These are phyloP conservation scores for Metschnikowia anglica DNA, from an alignment of 805 yeast species.

Conservation along the genomic window DNA sequence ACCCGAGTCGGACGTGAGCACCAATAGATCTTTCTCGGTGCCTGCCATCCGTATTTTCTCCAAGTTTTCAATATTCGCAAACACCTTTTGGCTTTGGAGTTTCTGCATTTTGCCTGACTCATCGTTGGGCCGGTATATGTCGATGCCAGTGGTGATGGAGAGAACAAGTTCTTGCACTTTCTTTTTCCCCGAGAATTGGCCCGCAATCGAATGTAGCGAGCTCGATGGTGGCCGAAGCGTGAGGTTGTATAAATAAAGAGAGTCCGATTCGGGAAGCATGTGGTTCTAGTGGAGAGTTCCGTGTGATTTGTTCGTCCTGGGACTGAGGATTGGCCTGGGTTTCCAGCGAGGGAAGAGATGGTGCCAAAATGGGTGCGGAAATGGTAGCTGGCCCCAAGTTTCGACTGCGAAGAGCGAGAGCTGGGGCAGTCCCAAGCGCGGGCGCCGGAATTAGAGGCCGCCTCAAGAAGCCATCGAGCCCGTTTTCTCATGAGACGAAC, in stretches of 20 bases:
- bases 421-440: too few species aligned
- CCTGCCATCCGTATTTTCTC: slow-evolving; percentile 54
- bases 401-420: too few species aligned
- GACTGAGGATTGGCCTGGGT: too few species aligned
- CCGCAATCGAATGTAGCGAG: slow-evolving; percentile 56
- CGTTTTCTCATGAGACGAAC: too few species aligned
- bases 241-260: slow-evolving; percentile 59
- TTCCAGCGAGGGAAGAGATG: background rate
- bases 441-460: too few species aligned
- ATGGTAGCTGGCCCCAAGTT: too few species aligned
- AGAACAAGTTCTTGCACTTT: slow-evolving; percentile 62
- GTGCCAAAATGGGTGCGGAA: background rate
- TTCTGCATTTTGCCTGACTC: slow-evolving; percentile 54
- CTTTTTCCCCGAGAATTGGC: slow-evolving; percentile 57
- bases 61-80: slow-evolving; percentile 58
- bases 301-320: too few species aligned
- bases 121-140: slow-evolving; percentile 52
- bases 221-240: slow-evolving; percentile 65
- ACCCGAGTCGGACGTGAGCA: slow-evolving; percentile 80
- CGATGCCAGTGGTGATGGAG: slow-evolving; percentile 55
- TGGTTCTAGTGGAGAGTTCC: too few species aligned
- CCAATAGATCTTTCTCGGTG: slow-evolving; percentile 53
- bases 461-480: too few species aligned
- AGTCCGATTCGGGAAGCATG: slow-evolving; percentile 15
- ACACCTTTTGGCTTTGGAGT: slow-evolving; percentile 46